A percentile compares a stretch with the other conserved stretches of the same genome.
Evolutionary conservation across 1,284 basidiomycete genomes (phyloP).

Genomic region (Ustilago bromivora): DNA sequence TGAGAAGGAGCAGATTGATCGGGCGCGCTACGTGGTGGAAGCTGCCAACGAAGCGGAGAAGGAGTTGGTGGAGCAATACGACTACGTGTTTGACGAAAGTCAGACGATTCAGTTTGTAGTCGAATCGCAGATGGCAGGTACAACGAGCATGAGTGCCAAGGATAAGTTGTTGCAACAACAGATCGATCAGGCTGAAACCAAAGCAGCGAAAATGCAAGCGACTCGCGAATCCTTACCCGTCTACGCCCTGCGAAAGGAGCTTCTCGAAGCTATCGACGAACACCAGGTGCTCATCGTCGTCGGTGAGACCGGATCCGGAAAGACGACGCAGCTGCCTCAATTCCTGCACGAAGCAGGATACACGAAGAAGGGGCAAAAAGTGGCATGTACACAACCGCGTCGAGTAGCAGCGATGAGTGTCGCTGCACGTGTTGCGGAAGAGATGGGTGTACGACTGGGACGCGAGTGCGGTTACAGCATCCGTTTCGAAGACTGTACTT

Average conservation of each 20-base stretch:
- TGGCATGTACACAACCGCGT: slow-evolving; percentile 98
- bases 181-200: slow-evolving; percentile 87
- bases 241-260: slow-evolving; percentile 64
- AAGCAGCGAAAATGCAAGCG: slow-evolving; percentile 68
- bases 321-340: slow-evolving; percentile 97
- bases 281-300: slow-evolving; percentile 77
- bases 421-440: slow-evolving; percentile 96
- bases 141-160: slow-evolving; percentile 77
- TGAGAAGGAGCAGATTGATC: slow-evolving; percentile 88
- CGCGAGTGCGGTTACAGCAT: slow-evolving; percentile 96
- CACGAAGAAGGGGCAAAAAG: slow-evolving; percentile 83
- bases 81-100: slow-evolving; percentile 97
- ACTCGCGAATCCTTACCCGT: slow-evolving; percentile 66
- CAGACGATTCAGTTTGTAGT: slow-evolving; percentile 96
- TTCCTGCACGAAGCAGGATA: slow-evolving; percentile 98
- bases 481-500: slow-evolving; percentile 98
- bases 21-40: slow-evolving; percentile 75
- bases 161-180: slow-evolving; percentile 87
- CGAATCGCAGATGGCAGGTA: slow-evolving; percentile 74
- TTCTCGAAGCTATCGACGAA: slow-evolving; percentile 83
- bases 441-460: slow-evolving; percentile 95
- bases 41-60: slow-evolving; percentile 75
- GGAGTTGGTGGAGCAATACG: slow-evolving; percentile 74
- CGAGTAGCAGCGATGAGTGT: slow-evolving; percentile 99
- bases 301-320: slow-evolving; percentile 84